Evolutionary conservation across 2,329 filamentous ascomycete genomes (phyloP).

Genomic region (Colletotrichum spinosum): DNA sequence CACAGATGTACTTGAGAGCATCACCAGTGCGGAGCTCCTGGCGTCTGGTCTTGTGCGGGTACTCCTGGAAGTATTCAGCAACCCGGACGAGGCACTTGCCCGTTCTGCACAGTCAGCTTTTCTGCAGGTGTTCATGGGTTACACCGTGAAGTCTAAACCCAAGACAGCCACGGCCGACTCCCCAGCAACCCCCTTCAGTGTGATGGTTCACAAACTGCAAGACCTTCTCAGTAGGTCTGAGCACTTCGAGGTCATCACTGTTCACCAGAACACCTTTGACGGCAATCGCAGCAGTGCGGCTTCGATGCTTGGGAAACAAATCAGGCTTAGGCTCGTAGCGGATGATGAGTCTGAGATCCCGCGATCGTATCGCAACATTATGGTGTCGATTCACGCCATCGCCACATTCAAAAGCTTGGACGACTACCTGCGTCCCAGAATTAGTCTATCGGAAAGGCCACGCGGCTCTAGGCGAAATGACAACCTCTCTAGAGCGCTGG

Average conservation of each 20-base stretch:
- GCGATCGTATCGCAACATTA: constrained; percentile 88
- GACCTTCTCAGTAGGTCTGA: constrained; percentile 96
- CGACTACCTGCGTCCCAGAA: constrained; percentile 92
- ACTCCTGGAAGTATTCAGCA: constrained; percentile 84
- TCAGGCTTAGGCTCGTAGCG: constrained; percentile 87
- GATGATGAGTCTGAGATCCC: constrained; percentile 94
- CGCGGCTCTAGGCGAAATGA: constrained; percentile 70
- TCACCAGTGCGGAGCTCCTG: constrained; percentile 94
- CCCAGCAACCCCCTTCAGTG: constrained; percentile 86
- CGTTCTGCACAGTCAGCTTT: constrained; percentile 84
- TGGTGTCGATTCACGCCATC: constrained; percentile 98
- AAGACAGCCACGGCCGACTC: constrained; percentile 75
- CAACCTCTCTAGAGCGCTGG: constrained; percentile 75
- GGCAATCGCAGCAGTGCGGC: constrained; percentile 90
- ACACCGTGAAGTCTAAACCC: constrained; percentile 72
- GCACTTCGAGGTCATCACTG: constrained; percentile 97
- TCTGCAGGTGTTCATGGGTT: constrained; percentile 91
- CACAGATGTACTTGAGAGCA: constrained; percentile 87
- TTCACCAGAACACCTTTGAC: constrained; percentile 92
- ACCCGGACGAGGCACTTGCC: constrained; percentile 70
- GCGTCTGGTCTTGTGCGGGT: constrained; percentile 90
- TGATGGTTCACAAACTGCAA: constrained; percentile 93
- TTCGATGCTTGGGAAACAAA: constrained; percentile 96
- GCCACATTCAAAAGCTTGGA: constrained; percentile 97
- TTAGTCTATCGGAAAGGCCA: constrained; percentile 82